Conservation (phyloP, 306 rosid genomes). For the Begonia fuchsioides region DNA sequence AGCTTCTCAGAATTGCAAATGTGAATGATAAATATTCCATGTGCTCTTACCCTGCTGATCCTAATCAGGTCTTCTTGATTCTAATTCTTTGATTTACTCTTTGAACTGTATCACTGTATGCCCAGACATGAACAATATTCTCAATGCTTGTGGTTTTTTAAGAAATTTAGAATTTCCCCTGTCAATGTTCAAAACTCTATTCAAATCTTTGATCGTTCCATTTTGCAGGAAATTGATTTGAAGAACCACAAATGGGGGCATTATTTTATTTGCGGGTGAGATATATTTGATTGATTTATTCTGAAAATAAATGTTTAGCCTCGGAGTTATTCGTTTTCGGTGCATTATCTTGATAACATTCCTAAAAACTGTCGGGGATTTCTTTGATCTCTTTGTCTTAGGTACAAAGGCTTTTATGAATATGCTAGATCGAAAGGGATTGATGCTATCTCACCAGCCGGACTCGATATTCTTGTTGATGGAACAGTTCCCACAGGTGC, state of each 20-base stretch:
- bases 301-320: too few species aligned
- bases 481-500: conserved; percentile 91
- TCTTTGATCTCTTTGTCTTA: conserved; percentile 14
- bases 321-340: background rate
- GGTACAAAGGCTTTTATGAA: conserved; percentile 89
- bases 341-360: background rate
- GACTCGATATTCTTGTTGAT: conserved; percentile 79
- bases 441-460: conserved; percentile 48
- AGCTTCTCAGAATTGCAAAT: conserved; percentile 57
- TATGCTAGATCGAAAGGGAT: conserved; percentile 49
- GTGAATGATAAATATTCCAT: conserved; percentile 52
- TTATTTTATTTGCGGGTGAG: conserved; percentile 94
- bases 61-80: conserved; percentile 46
- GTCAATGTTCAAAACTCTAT: background rate
- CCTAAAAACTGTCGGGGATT: conserved; percentile 8
- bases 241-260: conserved; percentile 95
- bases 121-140: background rate
- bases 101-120: background rate
- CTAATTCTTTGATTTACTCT: background rate
- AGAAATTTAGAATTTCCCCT: background rate
- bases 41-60: conserved; percentile 83
- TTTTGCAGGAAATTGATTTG: conserved; percentile 66
- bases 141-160: background rate
- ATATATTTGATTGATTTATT: background rate
- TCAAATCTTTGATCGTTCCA: background rate